These are phyloP conservation scores for Kalmusia sp. DNA, from an alignment of 2,329 filamentous ascomycete species.

Conservation along the genomic window DNA sequence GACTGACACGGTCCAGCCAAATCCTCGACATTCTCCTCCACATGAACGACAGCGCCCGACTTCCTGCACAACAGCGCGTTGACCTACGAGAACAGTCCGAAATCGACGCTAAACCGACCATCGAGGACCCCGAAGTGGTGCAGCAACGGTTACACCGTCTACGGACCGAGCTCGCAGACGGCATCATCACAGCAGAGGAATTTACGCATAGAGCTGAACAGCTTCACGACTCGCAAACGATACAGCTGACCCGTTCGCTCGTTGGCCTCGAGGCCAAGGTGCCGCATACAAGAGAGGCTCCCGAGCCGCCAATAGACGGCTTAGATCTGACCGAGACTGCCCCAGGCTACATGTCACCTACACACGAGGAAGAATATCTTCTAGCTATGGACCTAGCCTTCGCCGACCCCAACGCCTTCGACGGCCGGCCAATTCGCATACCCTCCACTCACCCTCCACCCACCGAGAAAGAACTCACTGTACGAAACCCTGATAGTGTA, in stretches of 20 bases:
- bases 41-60: slow-evolving; percentile 82
- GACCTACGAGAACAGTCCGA: slow-evolving; percentile 63
- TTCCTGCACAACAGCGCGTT: slow-evolving; percentile 76
- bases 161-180: slow-evolving; percentile 39
- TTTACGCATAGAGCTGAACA: slow-evolving; percentile 35
- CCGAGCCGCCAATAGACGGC: slow-evolving; percentile 45
- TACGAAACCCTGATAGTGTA: slow-evolving; percentile 86
- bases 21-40: slow-evolving; percentile 88
- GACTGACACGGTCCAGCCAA: slow-evolving; percentile 64
- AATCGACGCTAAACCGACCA: slow-evolving; percentile 33
- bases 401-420: slow-evolving; percentile 52
- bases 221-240: slow-evolving; percentile 34
- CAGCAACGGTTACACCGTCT: slow-evolving; percentile 43
- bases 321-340: slow-evolving; percentile 63
- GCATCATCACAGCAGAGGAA: slow-evolving; percentile 37
- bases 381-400: slow-evolving; percentile 66
- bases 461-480: slow-evolving; percentile 59
- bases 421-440: slow-evolving; percentile 48
- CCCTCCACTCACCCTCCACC: slow-evolving; percentile 50
- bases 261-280: slow-evolving; percentile 49
- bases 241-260: slow-evolving; percentile 39
- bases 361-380: slow-evolving; percentile 78
- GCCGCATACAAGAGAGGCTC: slow-evolving; percentile 46
- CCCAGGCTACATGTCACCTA: slow-evolving; percentile 70
- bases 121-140: slow-evolving; percentile 32